Base-by-base conservation (phyloP, 495 filamentous ascomycete species). In the Tuber aestivum region DNA sequence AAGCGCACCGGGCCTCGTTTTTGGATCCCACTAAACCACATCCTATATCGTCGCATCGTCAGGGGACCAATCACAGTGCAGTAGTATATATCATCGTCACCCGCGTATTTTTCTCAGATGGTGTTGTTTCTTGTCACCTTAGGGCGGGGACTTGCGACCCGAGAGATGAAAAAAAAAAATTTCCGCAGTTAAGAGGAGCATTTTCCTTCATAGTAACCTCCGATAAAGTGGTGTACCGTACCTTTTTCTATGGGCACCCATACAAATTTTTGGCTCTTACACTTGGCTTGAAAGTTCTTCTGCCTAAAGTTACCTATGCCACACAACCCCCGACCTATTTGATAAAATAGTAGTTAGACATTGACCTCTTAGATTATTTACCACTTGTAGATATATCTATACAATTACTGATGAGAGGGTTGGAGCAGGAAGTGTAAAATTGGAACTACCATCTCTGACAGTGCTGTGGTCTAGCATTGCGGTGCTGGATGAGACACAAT, bases 391-490 rank as follows among this genome's bases (percentile, higher is more conserved):
- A n/a, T 56, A 50, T 50, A 50, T 23, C 20, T 20, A n/a, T 50
- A n/a, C 3, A 23, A 23, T 8, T n/a, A n/a, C 9, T 23, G 6
- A 50, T 50, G 45, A 23, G 45, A 50, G 6, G 7, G 21, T 50
- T 23, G 21, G 10, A 5, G 20, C 1, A 50, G 7, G 8, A 50
- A 9, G 45, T n/a, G 45, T 50, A 3, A 50, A 23, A 50, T n/a
- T n/a, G n/a, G n/a, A n/a, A n/a, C n/a, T 18, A 3, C 6, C 44
- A 45, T 21, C 48, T n/a, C 21, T 7, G 21, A 6, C 21, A 8
- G 8, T 0, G 1, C 1, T 8, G 0, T 23, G 1, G 7, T 8
- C 12, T n/a, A 9, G 48, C n/a, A 9, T 10, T 23, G 48, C 1
- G 10, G 23, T n/a, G 8, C 7, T 14, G 23, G 50, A 27, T 61